These are phyloP conservation scores for Candida tibetensis DNA, from an alignment of 805 yeast genomes.

Conservation along the genomic window DNA sequence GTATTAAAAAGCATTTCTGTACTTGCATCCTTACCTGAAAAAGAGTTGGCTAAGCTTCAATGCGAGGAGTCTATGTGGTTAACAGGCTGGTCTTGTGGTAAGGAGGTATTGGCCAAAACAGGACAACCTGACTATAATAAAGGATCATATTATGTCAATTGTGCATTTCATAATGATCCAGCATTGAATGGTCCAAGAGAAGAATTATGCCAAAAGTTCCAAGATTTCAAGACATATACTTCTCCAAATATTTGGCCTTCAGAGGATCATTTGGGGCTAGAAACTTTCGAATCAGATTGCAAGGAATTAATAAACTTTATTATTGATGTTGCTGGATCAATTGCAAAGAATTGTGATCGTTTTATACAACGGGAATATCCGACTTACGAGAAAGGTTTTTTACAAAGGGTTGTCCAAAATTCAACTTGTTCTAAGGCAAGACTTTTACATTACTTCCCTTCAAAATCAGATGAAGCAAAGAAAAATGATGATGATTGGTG, in stretches of 20 bases:
- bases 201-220: conserved; percentile 29
- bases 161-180: conserved; percentile 49
- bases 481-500: conserved; percentile 48
- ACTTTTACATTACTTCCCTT: conserved; percentile 52
- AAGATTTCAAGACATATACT: conserved; percentile 43
- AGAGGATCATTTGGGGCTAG: conserved; percentile 16
- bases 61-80: conserved; percentile 50
- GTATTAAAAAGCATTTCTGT: conserved; percentile 44
- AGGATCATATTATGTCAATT: conserved; percentile 59
- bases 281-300: conserved; percentile 33
- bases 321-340: conserved; percentile 45
- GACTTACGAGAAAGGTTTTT: conserved; percentile 30
- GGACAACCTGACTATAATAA: conserved; percentile 49
- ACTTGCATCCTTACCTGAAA: conserved; percentile 39
- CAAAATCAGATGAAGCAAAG: conserved; percentile 6
- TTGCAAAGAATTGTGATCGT: conserved; percentile 54
- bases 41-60: conserved; percentile 38
- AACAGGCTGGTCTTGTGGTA: conserved; percentile 62
- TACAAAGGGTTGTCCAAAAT: conserved; percentile 44
- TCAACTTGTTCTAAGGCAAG: conserved; percentile 60
- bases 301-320: conserved; percentile 44
- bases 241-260: conserved; percentile 54
- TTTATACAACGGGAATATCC: conserved; percentile 30
- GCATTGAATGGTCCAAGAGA: conserved; percentile 45
- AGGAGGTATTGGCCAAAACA: conserved; percentile 41